Evolutionary conservation across 257 asterid species (phyloP).

Genomic region (Cynanchum wilfordii): DNA sequence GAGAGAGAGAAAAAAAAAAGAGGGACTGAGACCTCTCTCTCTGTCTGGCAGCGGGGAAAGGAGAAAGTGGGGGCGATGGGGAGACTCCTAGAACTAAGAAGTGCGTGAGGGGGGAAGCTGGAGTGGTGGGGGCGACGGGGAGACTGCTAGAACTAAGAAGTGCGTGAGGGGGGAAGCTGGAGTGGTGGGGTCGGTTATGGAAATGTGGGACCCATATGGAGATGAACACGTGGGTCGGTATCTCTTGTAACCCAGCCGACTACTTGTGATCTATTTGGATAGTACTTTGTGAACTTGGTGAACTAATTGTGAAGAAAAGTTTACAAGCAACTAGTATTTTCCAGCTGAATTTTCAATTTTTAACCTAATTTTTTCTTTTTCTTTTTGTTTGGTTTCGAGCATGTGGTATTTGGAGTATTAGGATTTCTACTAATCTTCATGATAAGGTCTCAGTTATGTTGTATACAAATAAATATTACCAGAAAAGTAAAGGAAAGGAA

Average conservation of each 20-base stretch:
- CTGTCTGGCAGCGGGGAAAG: neutral
- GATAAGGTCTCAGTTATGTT: too few relatives aligned
- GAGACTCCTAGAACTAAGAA: neutral
- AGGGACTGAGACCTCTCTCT: neutral
- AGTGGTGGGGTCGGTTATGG: neutral
- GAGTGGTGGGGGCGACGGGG: neutral
- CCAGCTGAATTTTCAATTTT: too few relatives aligned
- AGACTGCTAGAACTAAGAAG: neutral
- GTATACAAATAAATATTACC: too few relatives aligned
- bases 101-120: neutral
- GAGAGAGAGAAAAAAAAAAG: neutral
- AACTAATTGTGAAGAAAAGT: neutral
- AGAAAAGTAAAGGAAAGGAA: too few relatives aligned
- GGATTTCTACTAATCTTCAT: too few relatives aligned
- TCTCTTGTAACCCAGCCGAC: neutral
- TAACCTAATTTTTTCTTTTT: too few relatives aligned
- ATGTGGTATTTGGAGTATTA: too few relatives aligned
- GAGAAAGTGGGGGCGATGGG: too few relatives aligned
- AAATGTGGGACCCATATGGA: neutral
- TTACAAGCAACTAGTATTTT: too few relatives aligned
- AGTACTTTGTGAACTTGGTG: neutral
- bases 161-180: neutral
- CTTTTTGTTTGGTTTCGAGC: too few relatives aligned
- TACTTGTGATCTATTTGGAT: neutral
- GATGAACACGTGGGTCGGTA: constrained; percentile 14